Evolutionary conservation across 1,284 basidiomycete species (phyloP).

Genomic region (Tilletia horrida): DNA sequence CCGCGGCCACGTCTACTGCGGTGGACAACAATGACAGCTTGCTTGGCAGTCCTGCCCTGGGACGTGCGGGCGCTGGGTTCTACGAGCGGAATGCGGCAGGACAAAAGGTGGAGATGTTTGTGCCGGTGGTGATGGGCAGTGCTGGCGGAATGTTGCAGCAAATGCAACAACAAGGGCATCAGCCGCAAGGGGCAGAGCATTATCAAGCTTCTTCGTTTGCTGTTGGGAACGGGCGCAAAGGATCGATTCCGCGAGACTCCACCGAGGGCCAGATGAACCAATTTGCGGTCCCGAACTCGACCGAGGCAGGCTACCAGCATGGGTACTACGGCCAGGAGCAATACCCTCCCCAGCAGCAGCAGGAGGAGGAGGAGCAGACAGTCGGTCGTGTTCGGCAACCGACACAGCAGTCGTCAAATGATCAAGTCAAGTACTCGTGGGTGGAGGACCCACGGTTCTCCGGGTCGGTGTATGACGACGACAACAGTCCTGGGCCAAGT

Average conservation of each 20-base stretch:
- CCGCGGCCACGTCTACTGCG: too few relatives aligned
- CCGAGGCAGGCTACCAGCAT: neutral
- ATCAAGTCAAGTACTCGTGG: neutral
- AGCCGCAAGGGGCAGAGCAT: too few relatives aligned
- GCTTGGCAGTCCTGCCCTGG: too few relatives aligned
- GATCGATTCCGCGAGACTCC: neutral
- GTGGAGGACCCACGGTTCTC: neutral
- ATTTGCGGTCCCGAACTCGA: neutral
- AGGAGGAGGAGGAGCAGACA: neutral
- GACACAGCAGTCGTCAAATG: neutral
- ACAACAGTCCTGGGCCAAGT: neutral
- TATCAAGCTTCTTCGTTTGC: neutral
- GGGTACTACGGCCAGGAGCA: neutral
- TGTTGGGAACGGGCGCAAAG: neutral
- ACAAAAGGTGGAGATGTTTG: neutral
- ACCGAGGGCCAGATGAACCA: slow-evolving; percentile 1
- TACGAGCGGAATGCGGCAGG: slow-evolving; percentile 5
- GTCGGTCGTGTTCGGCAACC: neutral
- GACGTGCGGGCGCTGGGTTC: neutral
- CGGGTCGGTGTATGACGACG: slow-evolving; percentile 4
- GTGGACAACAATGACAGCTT: too few relatives aligned
- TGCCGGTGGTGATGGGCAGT: too few relatives aligned
- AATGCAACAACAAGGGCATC: too few relatives aligned
- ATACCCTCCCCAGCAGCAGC: neutral
- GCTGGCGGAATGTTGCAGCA: too few relatives aligned